These are phyloP conservation scores for Tephrocybe sp. DNA, from an alignment of 768 basidiomycete genomes.

Conservation along the genomic window DNA sequence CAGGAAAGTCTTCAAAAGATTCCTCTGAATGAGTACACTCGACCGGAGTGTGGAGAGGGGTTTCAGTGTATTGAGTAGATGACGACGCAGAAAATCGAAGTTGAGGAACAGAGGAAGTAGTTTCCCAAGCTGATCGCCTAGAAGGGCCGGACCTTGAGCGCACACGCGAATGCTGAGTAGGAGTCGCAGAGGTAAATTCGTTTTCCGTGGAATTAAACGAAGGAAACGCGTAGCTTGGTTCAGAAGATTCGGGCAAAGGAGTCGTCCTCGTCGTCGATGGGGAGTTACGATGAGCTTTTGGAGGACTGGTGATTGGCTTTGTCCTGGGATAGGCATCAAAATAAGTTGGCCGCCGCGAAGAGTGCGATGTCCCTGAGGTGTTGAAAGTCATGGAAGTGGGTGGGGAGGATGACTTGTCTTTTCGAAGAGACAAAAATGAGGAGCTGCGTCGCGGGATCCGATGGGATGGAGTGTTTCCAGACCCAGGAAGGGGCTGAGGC, in stretches of 20 bases:
- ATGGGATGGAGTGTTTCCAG: slow-evolving; percentile 26
- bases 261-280: slow-evolving; percentile 23
- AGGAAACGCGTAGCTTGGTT: slow-evolving; percentile 40
- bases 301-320: slow-evolving; percentile 29
- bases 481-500: slow-evolving; percentile 26
- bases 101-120: slow-evolving; percentile 41
- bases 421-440: slow-evolving; percentile 58
- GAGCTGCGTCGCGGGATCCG: slow-evolving; percentile 50
- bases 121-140: slow-evolving; percentile 40
- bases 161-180: slow-evolving; percentile 37
- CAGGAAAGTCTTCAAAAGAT: slow-evolving; percentile 52
- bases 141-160: slow-evolving; percentile 63
- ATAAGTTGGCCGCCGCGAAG: slow-evolving; percentile 32
- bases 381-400: slow-evolving; percentile 19
- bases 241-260: slow-evolving; percentile 15
- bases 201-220: slow-evolving; percentile 33
- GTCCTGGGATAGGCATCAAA: slow-evolving; percentile 46
- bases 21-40: slow-evolving; percentile 40
- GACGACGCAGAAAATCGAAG: slow-evolving; percentile 64
- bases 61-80: slow-evolving; percentile 66
- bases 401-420: slow-evolving; percentile 31
- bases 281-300: slow-evolving; percentile 19
- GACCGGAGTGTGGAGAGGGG: slow-evolving; percentile 68
- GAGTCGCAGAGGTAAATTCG: slow-evolving; percentile 19
- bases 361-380: slow-evolving; percentile 24